Percentiles rank a stretch among this genome's conserved stretches.
phyloP scores from a whole-genome alignment of 2,329 filamentous ascomycete genomes.

The Epichloe glyceriae region DNA sequence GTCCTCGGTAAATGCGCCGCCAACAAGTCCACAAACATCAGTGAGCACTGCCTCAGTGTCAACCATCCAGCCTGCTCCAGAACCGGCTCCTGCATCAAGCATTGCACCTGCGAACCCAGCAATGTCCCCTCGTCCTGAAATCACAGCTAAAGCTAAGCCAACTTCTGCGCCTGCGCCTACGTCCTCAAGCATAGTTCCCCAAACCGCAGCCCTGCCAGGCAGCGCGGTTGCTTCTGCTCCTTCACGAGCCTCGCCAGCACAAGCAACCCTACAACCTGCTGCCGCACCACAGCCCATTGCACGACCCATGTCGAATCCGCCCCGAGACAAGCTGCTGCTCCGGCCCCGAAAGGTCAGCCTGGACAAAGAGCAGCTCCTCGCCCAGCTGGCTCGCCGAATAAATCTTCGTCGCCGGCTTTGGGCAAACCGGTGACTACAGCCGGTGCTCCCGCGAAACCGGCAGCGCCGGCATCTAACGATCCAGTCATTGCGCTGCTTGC shows the following conservation, averaged over 20 bases:
- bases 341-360: conserved; percentile 8
- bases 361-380: background rate
- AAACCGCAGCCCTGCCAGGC: background rate
- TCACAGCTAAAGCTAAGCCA: background rate
- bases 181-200: background rate
- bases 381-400: conserved; percentile 2
- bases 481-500: conserved; percentile 73
- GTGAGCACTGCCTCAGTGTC: background rate
- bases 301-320: conserved; percentile 12
- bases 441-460: conserved; percentile 4
- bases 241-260: conserved; percentile 3
- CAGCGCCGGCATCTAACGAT: conserved; percentile 33
- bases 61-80: background rate
- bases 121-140: conserved; percentile 7
- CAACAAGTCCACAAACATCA: background rate
- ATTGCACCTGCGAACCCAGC: conserved; percentile 8
- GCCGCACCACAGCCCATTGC: conserved; percentile 11
- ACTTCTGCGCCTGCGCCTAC: background rate
- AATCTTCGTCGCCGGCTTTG: conserved; percentile 6
- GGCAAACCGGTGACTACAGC: conserved; percentile 9
- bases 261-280: conserved; percentile 10
- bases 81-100: background rate
- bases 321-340: conserved; percentile 10
- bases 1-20: background rate
- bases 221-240: conserved; percentile 1